Conservation (phyloP, 805 yeast genomes). For the Pichia paraexigua region DNA sequence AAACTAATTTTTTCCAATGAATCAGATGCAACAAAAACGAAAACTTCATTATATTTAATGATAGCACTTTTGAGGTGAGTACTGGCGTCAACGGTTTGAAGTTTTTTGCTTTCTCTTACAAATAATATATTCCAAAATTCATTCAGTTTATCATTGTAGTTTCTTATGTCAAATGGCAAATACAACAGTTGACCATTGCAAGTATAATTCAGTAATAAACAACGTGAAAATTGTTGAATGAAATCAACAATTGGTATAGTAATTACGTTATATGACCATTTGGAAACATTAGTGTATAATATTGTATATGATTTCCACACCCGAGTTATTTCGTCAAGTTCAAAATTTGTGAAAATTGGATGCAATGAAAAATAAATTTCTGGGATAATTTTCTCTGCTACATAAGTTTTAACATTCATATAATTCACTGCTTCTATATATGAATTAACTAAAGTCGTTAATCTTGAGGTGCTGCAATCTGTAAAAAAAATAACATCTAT, state of each 20-base stretch:
- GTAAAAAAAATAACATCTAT: neutral
- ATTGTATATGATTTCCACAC: slow-evolving; percentile 7
- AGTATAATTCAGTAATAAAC: slow-evolving; percentile 8
- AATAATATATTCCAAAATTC: neutral
- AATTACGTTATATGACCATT: slow-evolving; percentile 14
- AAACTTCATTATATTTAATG: neutral
- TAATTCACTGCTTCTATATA: neutral
- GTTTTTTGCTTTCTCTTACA: neutral
- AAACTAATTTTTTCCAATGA: neutral
- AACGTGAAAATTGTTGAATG: slow-evolving; percentile 21
- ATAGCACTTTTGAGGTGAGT: neutral
- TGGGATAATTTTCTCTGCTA: neutral
- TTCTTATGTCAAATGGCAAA: neutral
- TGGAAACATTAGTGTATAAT: slow-evolving; percentile 7
- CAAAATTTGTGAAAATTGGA: neutral
- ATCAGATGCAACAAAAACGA: neutral
- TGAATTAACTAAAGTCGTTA: neutral
- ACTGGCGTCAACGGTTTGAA: neutral
- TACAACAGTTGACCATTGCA: neutral
- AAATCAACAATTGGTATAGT: slow-evolving; percentile 17
- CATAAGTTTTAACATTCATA: neutral
- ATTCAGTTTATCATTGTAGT: neutral
- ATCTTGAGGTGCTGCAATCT: neutral
- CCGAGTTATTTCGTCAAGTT: neutral
- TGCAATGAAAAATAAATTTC: neutral